Evolutionary conservation across 805 yeast genomes (phyloP), one percentile per base, ranked within the genome.

Genomic region (Nakazawaea holstii): DNA sequence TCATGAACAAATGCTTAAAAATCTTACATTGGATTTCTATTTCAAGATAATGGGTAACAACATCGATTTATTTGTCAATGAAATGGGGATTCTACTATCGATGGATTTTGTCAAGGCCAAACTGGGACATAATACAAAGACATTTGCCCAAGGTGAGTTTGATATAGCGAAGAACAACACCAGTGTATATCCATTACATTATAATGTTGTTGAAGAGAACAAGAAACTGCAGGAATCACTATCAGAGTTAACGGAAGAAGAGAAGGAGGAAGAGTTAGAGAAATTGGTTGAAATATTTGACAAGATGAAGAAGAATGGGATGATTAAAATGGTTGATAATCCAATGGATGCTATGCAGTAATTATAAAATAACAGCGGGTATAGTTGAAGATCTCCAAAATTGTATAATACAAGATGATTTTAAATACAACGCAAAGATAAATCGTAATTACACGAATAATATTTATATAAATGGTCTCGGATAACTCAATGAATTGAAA

Each of bases 201-300:
- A 46, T 27, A 17, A 41, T 32, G 39, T 46, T 7, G 17, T 46
- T 2, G 39, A 41, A 17, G 46, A 46, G 24, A 46, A 46, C n/a
- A 35, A 40, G 31, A 46, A 46, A 28, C 8, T 7, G 9, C 14
- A 14, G 13, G 42, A 41, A 31, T 7, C 30, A 11, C 37, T 46
- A 27, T 46, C 49, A 8, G 46, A 46, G 30, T 31, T 17, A 39
- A 46, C 49, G 4, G 49, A 41, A 20, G 49, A 41, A 20, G 49
- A 46, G 31, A 46, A 46, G 20, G 49, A 46, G 32, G 40, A 41
- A 41, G 49, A 46, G 27, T 46, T 41, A 39, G 49, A 46, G 15
- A 46, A 31, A 24, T 41, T 46, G 35, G 41, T 46, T 45, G 49
- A 46, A 17, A 46, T 43, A 13, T 46, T 46, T 27, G 46, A 46